Conservation (phyloP, 2,329 filamentous ascomycete genomes). For the Helotiales sp. region DNA sequence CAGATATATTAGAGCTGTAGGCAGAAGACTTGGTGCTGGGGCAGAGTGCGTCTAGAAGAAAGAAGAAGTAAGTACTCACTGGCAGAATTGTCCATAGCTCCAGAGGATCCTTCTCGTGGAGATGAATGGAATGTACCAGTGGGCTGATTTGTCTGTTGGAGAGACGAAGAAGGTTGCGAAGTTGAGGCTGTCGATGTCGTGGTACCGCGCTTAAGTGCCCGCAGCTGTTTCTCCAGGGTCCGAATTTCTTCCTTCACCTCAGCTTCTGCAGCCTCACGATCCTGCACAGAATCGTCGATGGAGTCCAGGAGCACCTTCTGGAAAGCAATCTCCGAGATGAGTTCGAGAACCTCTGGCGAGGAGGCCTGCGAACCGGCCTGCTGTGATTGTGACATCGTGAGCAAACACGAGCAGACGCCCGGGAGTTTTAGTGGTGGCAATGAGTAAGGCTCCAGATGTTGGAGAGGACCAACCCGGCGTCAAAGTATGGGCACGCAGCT, state of each 20-base stretch:
- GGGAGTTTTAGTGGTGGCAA: not conserved
- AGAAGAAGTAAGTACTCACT: not conserved
- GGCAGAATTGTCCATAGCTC: constrained; percentile 1
- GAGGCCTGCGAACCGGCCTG: not conserved
- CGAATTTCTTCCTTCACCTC: constrained; percentile 33
- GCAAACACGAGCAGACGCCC: constrained; percentile 12
- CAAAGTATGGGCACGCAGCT: too few species aligned
- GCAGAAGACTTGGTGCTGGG: not conserved
- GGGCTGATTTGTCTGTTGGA: not conserved
- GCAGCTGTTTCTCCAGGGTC: constrained; percentile 33
- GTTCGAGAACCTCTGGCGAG: constrained; percentile 20
- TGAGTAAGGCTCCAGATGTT: not conserved
- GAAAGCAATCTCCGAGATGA: constrained; percentile 42
- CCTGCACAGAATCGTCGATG: constrained; percentile 34
- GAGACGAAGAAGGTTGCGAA: constrained; percentile 2
- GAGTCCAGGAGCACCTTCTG: constrained; percentile 46
- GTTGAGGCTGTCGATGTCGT: constrained; percentile 12
- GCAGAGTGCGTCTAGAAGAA: not conserved
- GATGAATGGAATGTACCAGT: not conserved
- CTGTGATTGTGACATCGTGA: constrained; percentile 20
- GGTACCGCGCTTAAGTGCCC: constrained; percentile 12
- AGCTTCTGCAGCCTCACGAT: constrained; percentile 29
- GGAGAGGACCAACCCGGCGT: too few species aligned
- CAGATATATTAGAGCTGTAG: not conserved
- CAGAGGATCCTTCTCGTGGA: not conserved